Base-by-base conservation (phyloP, 2,329 filamentous ascomycete species). In the Venturia carpophila region DNA sequence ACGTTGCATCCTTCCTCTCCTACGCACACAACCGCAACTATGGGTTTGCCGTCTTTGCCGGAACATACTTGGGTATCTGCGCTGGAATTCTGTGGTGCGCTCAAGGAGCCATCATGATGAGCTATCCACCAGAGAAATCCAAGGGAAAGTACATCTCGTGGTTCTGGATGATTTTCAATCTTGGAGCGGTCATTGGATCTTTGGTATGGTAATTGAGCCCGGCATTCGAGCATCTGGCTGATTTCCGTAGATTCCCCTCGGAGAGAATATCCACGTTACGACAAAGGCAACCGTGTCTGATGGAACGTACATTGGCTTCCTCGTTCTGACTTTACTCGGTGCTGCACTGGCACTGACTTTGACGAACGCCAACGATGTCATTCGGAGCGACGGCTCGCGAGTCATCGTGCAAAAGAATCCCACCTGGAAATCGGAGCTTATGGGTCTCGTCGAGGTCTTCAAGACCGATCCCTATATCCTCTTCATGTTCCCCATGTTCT, bases 101-200 rank as follows among this genome's bases (percentile, higher is more conserved):
- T 0, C 90, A 93, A 77, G 90, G 90, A 67, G 87, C 89, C 66
- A 90, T 93, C 72, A 92, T 93, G 88, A 93, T 96, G 85, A 87
- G 89, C 49, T 96, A 96, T 75, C 92, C 92, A 1, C 80, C 84
- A 24, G 92, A 96, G 77, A 76, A 84, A 42, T 84, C 85, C 68
- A 96, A 96, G 81, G 92, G 92, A 56, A 87, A 87, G 67, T 96
- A 92, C 75, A 96, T 96, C 74, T 89, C 89, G 67, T 87, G 86
- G 79, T 96, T 96, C 78, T 96, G 92, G 92, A 87, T 92, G 75
- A 95, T 97, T 72, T 97, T 96, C 82, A 96, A 96, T 77, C 76
- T 92, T 66, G 92, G 92, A 70, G 92, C 87, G 71, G 92, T 96
- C 67, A 91, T 97, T 75, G 92, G 92, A 68, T 86, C 87, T 71